Percentiles rank a stretch among this genome's conserved stretches.
Conservation (phyloP, 306 rosid genomes). For the Neltuma alba region DNA sequence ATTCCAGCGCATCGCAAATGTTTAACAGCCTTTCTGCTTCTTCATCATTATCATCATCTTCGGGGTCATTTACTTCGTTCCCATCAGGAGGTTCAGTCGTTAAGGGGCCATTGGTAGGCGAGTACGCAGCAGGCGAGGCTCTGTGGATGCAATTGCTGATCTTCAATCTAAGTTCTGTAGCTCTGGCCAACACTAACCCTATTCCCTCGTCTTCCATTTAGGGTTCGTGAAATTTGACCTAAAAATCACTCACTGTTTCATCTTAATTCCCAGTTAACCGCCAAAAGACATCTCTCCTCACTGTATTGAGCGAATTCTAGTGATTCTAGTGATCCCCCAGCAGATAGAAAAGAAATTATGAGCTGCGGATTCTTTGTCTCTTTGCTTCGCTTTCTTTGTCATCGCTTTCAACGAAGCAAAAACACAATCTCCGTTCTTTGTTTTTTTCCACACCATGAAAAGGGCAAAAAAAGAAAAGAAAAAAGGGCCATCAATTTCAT, state of each 20-base stretch:
- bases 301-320: neutral
- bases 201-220: constrained; percentile 80
- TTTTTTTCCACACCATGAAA: neutral
- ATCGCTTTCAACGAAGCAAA: neutral
- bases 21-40: constrained; percentile 59
- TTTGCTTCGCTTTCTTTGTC: neutral
- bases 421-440: neutral
- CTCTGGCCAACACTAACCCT: constrained; percentile 84
- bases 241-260: neutral
- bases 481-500: neutral
- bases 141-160: constrained; percentile 72
- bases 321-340: constrained; percentile 35
- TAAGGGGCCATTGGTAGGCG: constrained; percentile 32
- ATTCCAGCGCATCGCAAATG: constrained; percentile 81
- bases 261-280: constrained; percentile 24
- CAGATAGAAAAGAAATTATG: constrained; percentile 7
- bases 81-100: constrained; percentile 8
- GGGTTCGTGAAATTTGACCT: constrained; percentile 6
- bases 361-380: neutral
- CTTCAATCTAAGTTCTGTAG: constrained; percentile 86
- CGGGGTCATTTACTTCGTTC: constrained; percentile 32
- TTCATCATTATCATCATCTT: constrained; percentile 49
- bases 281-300: constrained; percentile 34
- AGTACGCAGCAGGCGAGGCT: constrained; percentile 7
- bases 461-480: neutral